Evolutionary conservation across 306 rosid genomes (phyloP).

Genomic region (Dicorynia guianensis): DNA sequence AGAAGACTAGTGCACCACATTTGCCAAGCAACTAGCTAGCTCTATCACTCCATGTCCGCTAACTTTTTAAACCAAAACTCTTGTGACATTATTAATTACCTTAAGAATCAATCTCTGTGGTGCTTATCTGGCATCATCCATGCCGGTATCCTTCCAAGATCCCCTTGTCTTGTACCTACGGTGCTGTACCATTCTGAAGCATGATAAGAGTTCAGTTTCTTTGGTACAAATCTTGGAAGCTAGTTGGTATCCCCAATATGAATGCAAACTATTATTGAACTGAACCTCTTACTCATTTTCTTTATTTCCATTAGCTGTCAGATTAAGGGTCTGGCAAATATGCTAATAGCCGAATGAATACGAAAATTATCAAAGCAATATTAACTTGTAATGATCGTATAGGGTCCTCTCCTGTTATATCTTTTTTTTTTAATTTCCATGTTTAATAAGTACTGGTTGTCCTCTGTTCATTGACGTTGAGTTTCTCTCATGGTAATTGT

Average conservation of each 20-base stretch:
- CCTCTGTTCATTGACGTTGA: conserved; percentile 46
- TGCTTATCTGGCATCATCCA: too few species aligned
- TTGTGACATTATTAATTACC: conserved; percentile 35
- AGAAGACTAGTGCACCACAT: conserved; percentile 56
- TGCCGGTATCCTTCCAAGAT: too few species aligned
- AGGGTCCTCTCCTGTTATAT: conserved; percentile 48
- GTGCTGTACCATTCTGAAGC: neutral
- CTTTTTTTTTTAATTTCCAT: conserved; percentile 29
- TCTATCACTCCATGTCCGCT: neutral
- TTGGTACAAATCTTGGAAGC: conserved; percentile 17
- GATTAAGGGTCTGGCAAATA: too few species aligned
- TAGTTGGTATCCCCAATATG: too few species aligned
- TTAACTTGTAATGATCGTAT: conserved; percentile 36
- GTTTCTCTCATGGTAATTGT: conserved; percentile 13
- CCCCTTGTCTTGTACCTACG: too few species aligned
- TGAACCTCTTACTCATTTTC: too few species aligned
- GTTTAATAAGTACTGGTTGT: conserved; percentile 43
- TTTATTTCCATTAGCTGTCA: too few species aligned
- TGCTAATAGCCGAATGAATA: too few species aligned
- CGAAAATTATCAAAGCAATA: conserved; percentile 19
- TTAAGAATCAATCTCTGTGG: conserved; percentile 16
- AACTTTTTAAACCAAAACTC: conserved; percentile 7
- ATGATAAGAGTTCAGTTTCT: conserved; percentile 36
- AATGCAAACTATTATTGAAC: too few species aligned
- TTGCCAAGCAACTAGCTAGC: conserved; percentile 7